phyloP scores from a whole-genome alignment of 148 eudicot species.

The Linanthus parryae region DNA sequence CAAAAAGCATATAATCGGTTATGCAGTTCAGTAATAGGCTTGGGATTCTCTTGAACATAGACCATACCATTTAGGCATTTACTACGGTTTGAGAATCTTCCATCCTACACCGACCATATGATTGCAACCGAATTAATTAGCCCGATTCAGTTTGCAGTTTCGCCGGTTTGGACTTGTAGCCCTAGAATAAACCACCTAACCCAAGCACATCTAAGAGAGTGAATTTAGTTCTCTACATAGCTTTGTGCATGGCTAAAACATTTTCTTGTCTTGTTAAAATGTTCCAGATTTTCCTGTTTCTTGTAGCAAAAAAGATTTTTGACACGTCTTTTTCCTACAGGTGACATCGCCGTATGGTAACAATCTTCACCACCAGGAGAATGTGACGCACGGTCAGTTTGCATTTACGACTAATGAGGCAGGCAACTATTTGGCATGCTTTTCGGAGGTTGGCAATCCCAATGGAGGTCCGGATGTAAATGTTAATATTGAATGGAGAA shows the following conservation, averaged over 20 bases:
- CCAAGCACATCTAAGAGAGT: too few species aligned
- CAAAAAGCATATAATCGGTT: too few species aligned
- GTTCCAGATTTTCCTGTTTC: neutral
- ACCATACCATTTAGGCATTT: too few species aligned
- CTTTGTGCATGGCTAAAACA: neutral
- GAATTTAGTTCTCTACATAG: too few species aligned
- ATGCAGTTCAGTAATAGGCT: too few species aligned
- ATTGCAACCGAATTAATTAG: too few species aligned
- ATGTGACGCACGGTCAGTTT: slow-evolving; percentile 78
- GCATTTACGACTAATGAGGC: slow-evolving; percentile 78
- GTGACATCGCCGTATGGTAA: slow-evolving; percentile 85
- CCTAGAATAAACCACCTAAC: too few species aligned
- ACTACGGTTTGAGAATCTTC: too few species aligned
- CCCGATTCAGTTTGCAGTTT: too few species aligned
- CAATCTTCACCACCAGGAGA: slow-evolving; percentile 50
- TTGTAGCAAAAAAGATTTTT: neutral
- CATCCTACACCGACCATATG: too few species aligned
- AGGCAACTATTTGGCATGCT: slow-evolving; percentile 79
- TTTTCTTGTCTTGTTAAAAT: neutral
- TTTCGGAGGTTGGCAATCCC: slow-evolving; percentile 47
- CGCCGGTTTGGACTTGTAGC: too few species aligned
- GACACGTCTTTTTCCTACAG: slow-evolving; percentile 19
- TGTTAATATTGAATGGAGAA: slow-evolving; percentile 82
- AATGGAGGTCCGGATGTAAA: slow-evolving; percentile 38
- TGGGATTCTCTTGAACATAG: too few species aligned